Conservation (phyloP, 805 yeast genomes). For the Nakazawaea ishiwadae region DNA sequence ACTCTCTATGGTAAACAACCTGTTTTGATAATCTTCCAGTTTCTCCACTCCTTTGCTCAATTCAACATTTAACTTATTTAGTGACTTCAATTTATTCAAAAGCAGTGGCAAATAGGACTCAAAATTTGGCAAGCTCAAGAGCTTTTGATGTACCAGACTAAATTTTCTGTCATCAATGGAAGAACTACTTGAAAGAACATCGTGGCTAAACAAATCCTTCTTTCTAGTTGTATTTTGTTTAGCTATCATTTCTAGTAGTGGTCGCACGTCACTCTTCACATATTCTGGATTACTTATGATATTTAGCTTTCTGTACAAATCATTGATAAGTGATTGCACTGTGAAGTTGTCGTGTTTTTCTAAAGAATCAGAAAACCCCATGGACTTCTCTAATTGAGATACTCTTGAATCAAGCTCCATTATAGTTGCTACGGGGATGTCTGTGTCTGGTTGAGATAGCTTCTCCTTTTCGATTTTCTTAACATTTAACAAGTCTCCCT, state of each 20-base stretch:
- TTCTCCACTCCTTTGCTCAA: constrained; percentile 11
- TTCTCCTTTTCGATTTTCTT: constrained; percentile 6
- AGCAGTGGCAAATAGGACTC: constrained; percentile 16
- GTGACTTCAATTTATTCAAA: constrained; percentile 16
- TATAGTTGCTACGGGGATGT: background rate
- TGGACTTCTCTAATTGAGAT: constrained; percentile 11
- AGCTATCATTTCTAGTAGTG: constrained; percentile 14
- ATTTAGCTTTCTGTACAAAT: constrained; percentile 20
- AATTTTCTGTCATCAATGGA: constrained; percentile 17
- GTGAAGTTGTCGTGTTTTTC: constrained; percentile 10
- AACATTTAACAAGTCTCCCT: background rate
- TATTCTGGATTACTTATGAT: constrained; percentile 17
- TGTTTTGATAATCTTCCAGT: constrained; percentile 15
- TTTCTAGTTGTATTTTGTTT: constrained; percentile 11
- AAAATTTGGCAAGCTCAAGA: constrained; percentile 17
- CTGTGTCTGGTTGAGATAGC: too few species aligned
- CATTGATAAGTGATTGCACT: constrained; percentile 21
- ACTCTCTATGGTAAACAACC: constrained; percentile 16
- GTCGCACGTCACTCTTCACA: constrained; percentile 14
- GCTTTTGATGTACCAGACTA: constrained; percentile 16
- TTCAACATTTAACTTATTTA: constrained; percentile 14
- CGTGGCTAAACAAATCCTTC: constrained; percentile 10
- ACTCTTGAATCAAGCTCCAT: constrained; percentile 15
- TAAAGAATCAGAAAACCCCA: constrained; percentile 13
- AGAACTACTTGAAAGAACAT: background rate